Conservation (phyloP, 108 stramenopile genomes). For the Nannochloropsis gaditana region DNA sequence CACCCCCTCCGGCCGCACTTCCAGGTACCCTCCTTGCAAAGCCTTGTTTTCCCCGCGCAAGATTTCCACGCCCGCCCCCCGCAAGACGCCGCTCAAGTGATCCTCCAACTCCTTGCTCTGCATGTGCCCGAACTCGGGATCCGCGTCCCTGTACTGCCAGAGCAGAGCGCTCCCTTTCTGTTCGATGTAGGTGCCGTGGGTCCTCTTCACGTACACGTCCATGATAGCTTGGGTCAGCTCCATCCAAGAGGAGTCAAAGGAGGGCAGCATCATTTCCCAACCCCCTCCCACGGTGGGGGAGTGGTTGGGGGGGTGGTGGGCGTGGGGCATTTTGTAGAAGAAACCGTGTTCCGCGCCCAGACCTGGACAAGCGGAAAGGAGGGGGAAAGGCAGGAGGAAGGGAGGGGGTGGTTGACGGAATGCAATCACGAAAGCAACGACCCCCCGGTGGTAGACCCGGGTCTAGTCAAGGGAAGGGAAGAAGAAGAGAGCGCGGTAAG, state of each 20-base stretch:
- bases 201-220: slow-evolving; percentile 61
- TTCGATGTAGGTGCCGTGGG: slow-evolving; percentile 65
- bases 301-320: not conserved
- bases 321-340: slow-evolving; percentile 34
- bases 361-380: not conserved
- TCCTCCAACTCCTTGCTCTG: slow-evolving; percentile 93
- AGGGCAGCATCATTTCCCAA: slow-evolving; percentile 36
- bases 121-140: slow-evolving; percentile 63
- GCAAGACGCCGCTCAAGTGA: slow-evolving; percentile 78
- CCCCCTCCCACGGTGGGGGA: not conserved
- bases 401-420: not conserved
- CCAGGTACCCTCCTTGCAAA: slow-evolving; percentile 56
- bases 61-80: slow-evolving; percentile 84
- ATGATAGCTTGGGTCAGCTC: slow-evolving; percentile 49
- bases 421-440: no score
- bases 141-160: slow-evolving; percentile 67
- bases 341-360: slow-evolving; percentile 57
- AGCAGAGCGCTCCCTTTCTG: slow-evolving; percentile 58
- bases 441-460: no score
- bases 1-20: slow-evolving; percentile 62
- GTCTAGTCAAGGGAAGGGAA: not conserved
- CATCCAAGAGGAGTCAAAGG: slow-evolving; percentile 54
- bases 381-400: not conserved
- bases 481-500: not conserved
- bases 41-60: slow-evolving; percentile 60